Evolutionary conservation across 768 basidiomycete species (phyloP).

Genomic region (Saitozyma podzolica): DNA sequence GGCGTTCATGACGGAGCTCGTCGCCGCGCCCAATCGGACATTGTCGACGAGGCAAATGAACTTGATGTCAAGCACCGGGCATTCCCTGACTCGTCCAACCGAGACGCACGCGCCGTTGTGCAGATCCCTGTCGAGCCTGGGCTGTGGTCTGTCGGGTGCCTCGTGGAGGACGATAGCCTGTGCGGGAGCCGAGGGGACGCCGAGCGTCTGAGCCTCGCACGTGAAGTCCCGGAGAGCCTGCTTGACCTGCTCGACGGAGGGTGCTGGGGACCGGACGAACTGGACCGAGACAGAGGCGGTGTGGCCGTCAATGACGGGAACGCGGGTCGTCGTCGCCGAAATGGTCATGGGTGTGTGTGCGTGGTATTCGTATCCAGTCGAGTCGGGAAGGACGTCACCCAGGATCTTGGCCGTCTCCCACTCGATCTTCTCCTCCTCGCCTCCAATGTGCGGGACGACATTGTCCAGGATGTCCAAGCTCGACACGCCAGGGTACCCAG

Average conservation of each 20-base stretch:
- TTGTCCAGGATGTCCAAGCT: constrained; percentile 92
- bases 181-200: constrained; percentile 74
- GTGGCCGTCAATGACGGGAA: constrained; percentile 94
- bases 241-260: constrained; percentile 80
- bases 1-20: constrained; percentile 94
- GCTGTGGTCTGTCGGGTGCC: constrained; percentile 88
- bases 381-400: constrained; percentile 67
- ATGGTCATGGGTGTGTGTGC: constrained; percentile 75
- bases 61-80: constrained; percentile 90
- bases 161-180: constrained; percentile 90
- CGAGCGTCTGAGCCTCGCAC: constrained; percentile 70
- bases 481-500: constrained; percentile 92
- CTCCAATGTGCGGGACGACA: constrained; percentile 87
- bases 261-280: constrained; percentile 75
- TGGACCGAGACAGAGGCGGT: constrained; percentile 84
- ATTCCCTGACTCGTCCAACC: constrained; percentile 87
- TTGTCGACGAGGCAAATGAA: constrained; percentile 92
- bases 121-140: constrained; percentile 82
- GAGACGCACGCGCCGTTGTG: constrained; percentile 88
- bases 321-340: constrained; percentile 90
- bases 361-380: constrained; percentile 80
- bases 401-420: constrained; percentile 99
- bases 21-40: constrained; percentile 93
- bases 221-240: constrained; percentile 74
- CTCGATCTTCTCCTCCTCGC: constrained; percentile 94